phyloP scores from a whole-genome alignment of 805 yeast genomes.

The Torulaspora quercuum region DNA sequence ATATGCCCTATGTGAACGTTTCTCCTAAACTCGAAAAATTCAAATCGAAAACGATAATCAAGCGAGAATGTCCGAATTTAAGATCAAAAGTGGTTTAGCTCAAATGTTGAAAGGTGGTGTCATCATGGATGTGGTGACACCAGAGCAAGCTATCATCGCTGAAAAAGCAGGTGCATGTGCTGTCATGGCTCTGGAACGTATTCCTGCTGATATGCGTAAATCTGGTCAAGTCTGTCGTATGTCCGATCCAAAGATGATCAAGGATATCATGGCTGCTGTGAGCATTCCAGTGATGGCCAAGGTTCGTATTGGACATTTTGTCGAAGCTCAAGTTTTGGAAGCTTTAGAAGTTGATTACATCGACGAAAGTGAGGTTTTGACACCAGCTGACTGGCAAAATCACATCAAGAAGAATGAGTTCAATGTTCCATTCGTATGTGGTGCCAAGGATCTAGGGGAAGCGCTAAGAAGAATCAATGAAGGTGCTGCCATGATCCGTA shows the following conservation, averaged over 20 bases:
- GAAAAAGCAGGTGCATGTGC: slow-evolving; percentile 86
- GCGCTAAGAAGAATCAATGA: slow-evolving; percentile 74
- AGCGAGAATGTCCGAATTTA: slow-evolving; percentile 32
- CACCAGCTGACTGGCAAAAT: slow-evolving; percentile 69
- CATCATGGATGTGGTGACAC: slow-evolving; percentile 69
- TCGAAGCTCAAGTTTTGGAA: slow-evolving; percentile 76
- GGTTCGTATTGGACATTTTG: slow-evolving; percentile 77
- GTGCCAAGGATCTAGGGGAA: slow-evolving; percentile 78
- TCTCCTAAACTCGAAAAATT: too few relatives aligned
- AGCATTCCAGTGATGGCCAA: slow-evolving; percentile 82
- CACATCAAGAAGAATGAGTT: slow-evolving; percentile 61
- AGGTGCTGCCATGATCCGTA: slow-evolving; percentile 84
- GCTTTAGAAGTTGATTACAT: slow-evolving; percentile 72
- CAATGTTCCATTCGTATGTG: slow-evolving; percentile 79
- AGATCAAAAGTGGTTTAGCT: slow-evolving; percentile 74
- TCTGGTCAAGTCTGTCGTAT: slow-evolving; percentile 81
- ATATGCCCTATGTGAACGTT: too few relatives aligned
- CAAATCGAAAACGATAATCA: not conserved
- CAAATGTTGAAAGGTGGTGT: slow-evolving; percentile 83
- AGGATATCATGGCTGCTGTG: slow-evolving; percentile 61
- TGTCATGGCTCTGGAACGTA: slow-evolving; percentile 82
- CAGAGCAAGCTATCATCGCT: slow-evolving; percentile 77
- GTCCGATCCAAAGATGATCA: slow-evolving; percentile 81
- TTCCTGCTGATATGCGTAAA: slow-evolving; percentile 81
- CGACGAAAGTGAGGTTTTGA: slow-evolving; percentile 80